A percentile compares a stretch with the other conserved stretches of the same genome.
Conservation (phyloP, 495 filamentous ascomycete genomes). For the Oleoguttula mirabilis region DNA sequence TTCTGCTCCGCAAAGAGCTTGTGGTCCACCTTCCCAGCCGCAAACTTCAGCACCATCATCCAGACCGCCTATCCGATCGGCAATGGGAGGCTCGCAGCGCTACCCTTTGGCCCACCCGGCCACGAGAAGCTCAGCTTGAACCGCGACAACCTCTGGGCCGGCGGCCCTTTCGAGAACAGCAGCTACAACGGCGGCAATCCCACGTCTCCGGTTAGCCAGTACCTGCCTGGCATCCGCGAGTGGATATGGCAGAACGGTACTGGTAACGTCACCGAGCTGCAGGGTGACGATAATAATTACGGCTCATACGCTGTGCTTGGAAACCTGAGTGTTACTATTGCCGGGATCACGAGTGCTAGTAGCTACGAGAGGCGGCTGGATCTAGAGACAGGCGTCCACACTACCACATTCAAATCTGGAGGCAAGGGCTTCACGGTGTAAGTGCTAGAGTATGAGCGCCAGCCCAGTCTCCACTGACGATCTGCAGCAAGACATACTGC, state of each 20-base stretch:
- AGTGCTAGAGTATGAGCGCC: constrained; percentile 3
- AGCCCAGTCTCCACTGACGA: background rate
- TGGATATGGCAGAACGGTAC: constrained; percentile 38
- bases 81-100: constrained; percentile 19
- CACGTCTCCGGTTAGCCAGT: constrained; percentile 23
- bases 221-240: constrained; percentile 33
- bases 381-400: constrained; percentile 32
- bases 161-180: constrained; percentile 34
- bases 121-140: constrained; percentile 34
- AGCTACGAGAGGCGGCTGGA: constrained; percentile 35
- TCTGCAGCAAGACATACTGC: constrained; percentile 28
- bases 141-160: constrained; percentile 36
- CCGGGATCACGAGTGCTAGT: constrained; percentile 20
- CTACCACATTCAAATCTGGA: constrained; percentile 22
- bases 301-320: constrained; percentile 36
- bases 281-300: constrained; percentile 33
- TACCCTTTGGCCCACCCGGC: constrained; percentile 31
- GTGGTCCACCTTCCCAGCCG: constrained; percentile 10
- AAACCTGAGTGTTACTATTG: constrained; percentile 34
- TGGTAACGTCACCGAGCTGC: constrained; percentile 32
- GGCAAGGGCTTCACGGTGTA: constrained; percentile 19
- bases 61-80: constrained; percentile 13
- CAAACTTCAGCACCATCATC: constrained; percentile 6
- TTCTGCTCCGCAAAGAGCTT: constrained; percentile 13
- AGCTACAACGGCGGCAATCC: constrained; percentile 39